A percentile compares a stretch with the other conserved stretches of the same genome.
These are phyloP conservation scores for Pseudozyma tsukubaensis DNA, from an alignment of 1,284 basidiomycete genomes.

Conservation along the genomic window DNA sequence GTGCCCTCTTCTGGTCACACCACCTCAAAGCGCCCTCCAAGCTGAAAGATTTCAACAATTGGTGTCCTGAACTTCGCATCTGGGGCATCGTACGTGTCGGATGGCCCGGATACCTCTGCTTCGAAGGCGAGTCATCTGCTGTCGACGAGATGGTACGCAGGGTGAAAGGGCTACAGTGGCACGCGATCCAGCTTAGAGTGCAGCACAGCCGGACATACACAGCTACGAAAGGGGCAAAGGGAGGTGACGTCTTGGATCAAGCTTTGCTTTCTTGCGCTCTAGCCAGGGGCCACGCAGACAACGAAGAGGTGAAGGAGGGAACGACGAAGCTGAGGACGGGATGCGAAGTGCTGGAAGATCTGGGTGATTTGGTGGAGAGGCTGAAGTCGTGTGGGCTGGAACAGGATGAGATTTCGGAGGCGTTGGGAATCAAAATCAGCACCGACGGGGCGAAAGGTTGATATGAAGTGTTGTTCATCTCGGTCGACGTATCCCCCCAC, in stretches of 20 bases:
- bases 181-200: conserved; percentile 42
- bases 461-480: neutral
- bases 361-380: conserved; percentile 37
- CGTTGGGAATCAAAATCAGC: conserved; percentile 20
- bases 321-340: conserved; percentile 33
- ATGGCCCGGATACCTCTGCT: conserved; percentile 56
- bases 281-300: conserved; percentile 18
- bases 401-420: conserved; percentile 27
- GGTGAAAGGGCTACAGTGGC: conserved; percentile 56
- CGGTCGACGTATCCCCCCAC: neutral
- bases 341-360: conserved; percentile 42
- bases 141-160: conserved; percentile 53
- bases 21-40: conserved; percentile 57
- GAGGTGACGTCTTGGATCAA: conserved; percentile 5
- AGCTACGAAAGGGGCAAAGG: neutral
- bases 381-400: conserved; percentile 22
- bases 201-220: conserved; percentile 26
- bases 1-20: conserved; percentile 48
- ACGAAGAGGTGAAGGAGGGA: conserved; percentile 1
- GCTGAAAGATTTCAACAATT: conserved; percentile 50
- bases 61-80: conserved; percentile 49
- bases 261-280: conserved; percentile 37
- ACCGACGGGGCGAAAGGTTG: neutral
- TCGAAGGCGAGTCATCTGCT: conserved; percentile 42
- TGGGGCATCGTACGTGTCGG: conserved; percentile 55